Evolutionary conservation across 352 stramenopile genomes (phyloP), one percentile per base, ranked within the genome.

Genomic region (Globisporangium alternatum): DNA sequence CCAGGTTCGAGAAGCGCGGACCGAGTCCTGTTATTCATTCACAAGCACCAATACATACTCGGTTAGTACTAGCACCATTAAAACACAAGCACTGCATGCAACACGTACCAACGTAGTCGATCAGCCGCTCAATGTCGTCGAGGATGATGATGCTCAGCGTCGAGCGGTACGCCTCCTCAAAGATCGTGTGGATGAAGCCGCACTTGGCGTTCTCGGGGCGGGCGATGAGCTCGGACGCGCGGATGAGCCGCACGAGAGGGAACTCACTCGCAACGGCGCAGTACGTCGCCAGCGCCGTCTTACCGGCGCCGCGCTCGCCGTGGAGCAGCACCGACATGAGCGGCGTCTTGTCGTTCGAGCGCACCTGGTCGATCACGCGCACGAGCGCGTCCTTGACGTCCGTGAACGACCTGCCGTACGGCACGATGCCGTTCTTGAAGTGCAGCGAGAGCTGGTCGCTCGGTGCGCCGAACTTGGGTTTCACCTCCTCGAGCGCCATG

Each of bases 91-190:
- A 65, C n/a, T 10, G 39, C 39, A 41, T 43, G 2, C 7, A 7
- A 31, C 5, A 39, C 81, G 60, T 66, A 90, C 84, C 86, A 70
- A 93, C 86, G 57, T 93, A 99, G 72, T 99, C 97, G 74, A 99
- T 98, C 44, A 99, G 86, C 19, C 98, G 93, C 80, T 99, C 98
- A 67, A 99, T 97, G 75, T 99, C 97, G 78, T 99, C 98, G 49
- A 99, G 91, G 64, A 99, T 97, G 77, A 99, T 99, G 64, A 99
- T 93, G 22, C 96, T 98, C 12, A 99, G 81, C 1, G 97, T 89
- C 44, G 94, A 98, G 70, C 98, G 98, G 78, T 99, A 99, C 5
- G 97, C 97, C 78, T 99, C 97, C 69, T 99, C 88, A 65, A 98
- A 98, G 19, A 97, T 78, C 56, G 91, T 98, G 77, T 98, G 93